Evolutionary conservation across 306 rosid genomes (phyloP).

Genomic region (Casuarina cunninghamiana): DNA sequence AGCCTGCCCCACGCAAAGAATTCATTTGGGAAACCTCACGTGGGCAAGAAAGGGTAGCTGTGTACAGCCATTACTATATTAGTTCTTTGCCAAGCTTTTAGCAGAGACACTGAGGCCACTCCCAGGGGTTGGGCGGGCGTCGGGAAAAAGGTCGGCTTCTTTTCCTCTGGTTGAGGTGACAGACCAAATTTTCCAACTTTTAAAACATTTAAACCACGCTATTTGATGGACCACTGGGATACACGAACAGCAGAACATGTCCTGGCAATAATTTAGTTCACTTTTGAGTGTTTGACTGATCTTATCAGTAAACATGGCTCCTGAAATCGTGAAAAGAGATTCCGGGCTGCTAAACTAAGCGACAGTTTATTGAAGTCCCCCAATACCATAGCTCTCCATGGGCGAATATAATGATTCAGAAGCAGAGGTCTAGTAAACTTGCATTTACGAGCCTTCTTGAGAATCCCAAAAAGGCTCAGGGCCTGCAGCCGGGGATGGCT

Average conservation of each 20-base stretch:
- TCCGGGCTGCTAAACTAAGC: too few species aligned
- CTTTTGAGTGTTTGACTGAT: too few species aligned
- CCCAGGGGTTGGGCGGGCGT: constrained; percentile 30
- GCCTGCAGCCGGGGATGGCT: constrained; percentile 7
- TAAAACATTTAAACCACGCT: not conserved
- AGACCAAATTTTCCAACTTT: not conserved
- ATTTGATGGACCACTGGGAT: constrained; percentile 14
- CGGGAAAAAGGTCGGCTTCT: constrained; percentile 1
- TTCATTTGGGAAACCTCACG: not conserved
- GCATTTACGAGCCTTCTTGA: too few species aligned
- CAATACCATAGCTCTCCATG: too few species aligned
- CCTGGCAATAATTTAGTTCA: too few species aligned
- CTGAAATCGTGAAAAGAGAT: too few species aligned
- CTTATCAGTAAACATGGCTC: too few species aligned
- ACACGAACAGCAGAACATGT: not conserved
- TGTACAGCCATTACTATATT: constrained; percentile 11
- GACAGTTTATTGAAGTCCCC: too few species aligned
- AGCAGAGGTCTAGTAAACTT: too few species aligned
- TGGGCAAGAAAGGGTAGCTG: constrained; percentile 12
- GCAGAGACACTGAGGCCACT: constrained; percentile 32
- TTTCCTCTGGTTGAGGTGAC: not conserved
- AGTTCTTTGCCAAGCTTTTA: constrained; percentile 29
- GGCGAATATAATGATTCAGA: too few species aligned
- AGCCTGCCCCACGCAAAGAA: not conserved
- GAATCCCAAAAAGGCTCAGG: too few species aligned